A percentile compares a stretch with the other conserved stretches of the same genome.
Conservation (phyloP, 2,329 filamentous ascomycete species). For the Shiraia bambusicola region DNA sequence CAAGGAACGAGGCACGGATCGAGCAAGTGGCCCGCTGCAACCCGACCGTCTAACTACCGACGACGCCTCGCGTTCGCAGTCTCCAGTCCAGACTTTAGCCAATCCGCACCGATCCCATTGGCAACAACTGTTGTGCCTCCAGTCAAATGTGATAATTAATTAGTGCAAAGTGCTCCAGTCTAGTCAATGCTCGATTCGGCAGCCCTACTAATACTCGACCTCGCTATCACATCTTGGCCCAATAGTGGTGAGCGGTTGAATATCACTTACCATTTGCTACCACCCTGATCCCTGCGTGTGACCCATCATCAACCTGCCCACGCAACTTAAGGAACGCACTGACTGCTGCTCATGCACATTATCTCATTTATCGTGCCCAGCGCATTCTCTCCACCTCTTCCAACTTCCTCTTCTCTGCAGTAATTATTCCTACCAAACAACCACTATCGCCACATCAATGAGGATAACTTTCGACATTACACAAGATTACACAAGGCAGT, state of each 20-base stretch:
- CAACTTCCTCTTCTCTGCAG: constrained; percentile 4
- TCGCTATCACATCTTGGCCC: constrained; percentile 44
- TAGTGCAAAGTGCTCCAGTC: constrained; percentile 27
- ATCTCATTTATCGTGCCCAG: constrained; percentile 19
- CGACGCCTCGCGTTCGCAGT: constrained; percentile 35
- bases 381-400: constrained; percentile 3
- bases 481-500: constrained; percentile 27
- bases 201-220: constrained; percentile 26
- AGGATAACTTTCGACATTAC: constrained; percentile 25
- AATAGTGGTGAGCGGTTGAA: constrained; percentile 44
- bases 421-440: constrained; percentile 13
- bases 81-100: constrained; percentile 20
- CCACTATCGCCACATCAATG: constrained; percentile 15
- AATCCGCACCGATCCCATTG: constrained; percentile 26
- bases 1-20: constrained; percentile 18
- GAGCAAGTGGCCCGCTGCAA: constrained; percentile 35
- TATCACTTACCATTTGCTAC: constrained; percentile 40
- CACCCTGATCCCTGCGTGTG: constrained; percentile 35
- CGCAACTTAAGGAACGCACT: constrained; percentile 36
- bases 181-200: constrained; percentile 23
- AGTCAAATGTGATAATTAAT: constrained; percentile 38
- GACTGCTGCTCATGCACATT: constrained; percentile 31
- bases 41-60: too few relatives aligned
- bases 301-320: constrained; percentile 31
- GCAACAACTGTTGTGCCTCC: constrained; percentile 22